Base-by-base conservation (phyloP, 1,284 basidiomycete genomes). In the Bondarzewia mesenterica region DNA sequence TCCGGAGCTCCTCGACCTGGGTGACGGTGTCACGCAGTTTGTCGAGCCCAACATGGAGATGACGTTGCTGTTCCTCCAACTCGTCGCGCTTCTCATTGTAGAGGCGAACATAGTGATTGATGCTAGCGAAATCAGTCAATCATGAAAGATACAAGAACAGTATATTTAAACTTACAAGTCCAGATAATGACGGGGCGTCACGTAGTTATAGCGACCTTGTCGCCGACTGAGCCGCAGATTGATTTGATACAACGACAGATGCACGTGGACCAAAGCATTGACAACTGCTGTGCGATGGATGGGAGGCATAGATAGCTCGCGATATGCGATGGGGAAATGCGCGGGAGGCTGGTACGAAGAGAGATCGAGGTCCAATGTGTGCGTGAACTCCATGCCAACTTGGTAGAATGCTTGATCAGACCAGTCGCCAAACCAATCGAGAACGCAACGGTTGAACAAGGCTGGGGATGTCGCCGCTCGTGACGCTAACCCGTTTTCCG, bases 341-440 rank as follows among this genome's bases (percentile, higher is more conserved):
- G 73, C 60, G 1, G 92, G 89, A 8, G 91, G 80, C 15, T 66
- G 71, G 66, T 94, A 97, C 1, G 81, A 77, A 1, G 88, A 75
- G 22, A 90, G 66, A 58, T 96, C 94, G 57, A 97, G 78, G 65
- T 97, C 94, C 49, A 98, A 77, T 0, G 85, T 86, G 48, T 89
- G 80, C 0, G 93, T 97, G 65, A 97, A 94, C 68, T 97, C 94
- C 74, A 88, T 82, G 32, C 89, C 94, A 51, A 98, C 94, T 72
- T 97, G 94, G 63, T 89, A 96, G 65, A 97, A 89, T 1, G 94
- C 93, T 62, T 96, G 93, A 58, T 95, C 92, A 6, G 93, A 93
- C 94, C 94, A 97, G 63, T 96, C 93, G 36, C 94, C 93, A 58
- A 97, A 97, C 94, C 94, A 97, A 66, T 97, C 93, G 50, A 98